Evolutionary conservation across 139 green algal species (phyloP).

Genomic region (Chlamydomonas sp.): DNA sequence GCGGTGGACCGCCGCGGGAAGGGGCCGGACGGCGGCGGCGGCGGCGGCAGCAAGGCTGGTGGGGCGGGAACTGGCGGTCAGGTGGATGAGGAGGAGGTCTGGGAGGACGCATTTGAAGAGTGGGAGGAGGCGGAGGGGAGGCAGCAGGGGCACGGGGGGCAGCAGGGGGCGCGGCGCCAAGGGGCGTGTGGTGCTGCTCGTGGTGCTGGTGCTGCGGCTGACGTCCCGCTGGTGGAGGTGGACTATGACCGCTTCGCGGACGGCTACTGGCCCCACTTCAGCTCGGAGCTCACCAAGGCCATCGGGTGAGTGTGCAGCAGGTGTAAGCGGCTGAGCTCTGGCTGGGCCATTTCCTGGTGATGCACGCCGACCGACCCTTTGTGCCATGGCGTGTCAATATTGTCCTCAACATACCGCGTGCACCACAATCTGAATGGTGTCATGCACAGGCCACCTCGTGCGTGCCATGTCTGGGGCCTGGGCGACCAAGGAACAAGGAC

Average conservation of each 20-base stretch:
- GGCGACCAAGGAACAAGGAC: too few species aligned
- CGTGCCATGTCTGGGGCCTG: neutral
- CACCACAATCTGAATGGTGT: neutral
- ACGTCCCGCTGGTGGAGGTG: slow-evolving; percentile 13
- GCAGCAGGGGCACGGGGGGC: neutral
- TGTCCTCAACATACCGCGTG: neutral
- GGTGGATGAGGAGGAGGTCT: neutral
- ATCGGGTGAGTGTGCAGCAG: neutral
- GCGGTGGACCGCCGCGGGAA: too few species aligned
- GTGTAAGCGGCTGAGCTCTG: neutral
- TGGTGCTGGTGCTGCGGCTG: neutral
- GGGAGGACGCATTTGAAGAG: neutral
- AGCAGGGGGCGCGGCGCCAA: neutral
- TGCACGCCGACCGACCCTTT: neutral
- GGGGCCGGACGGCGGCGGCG: too few species aligned
- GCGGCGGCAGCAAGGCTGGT: neutral
- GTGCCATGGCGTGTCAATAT: neutral
- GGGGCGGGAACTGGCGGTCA: neutral
- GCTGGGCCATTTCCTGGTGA: neutral
- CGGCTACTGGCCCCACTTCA: slow-evolving; percentile 40
- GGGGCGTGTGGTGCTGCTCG: neutral
- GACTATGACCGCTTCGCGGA: slow-evolving; percentile 39
- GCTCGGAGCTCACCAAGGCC: neutral
- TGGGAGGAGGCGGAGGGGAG: neutral
- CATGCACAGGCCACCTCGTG: neutral